Conservation (phyloP, 306 rosid species). For the Begonia loranthoides region DNA sequence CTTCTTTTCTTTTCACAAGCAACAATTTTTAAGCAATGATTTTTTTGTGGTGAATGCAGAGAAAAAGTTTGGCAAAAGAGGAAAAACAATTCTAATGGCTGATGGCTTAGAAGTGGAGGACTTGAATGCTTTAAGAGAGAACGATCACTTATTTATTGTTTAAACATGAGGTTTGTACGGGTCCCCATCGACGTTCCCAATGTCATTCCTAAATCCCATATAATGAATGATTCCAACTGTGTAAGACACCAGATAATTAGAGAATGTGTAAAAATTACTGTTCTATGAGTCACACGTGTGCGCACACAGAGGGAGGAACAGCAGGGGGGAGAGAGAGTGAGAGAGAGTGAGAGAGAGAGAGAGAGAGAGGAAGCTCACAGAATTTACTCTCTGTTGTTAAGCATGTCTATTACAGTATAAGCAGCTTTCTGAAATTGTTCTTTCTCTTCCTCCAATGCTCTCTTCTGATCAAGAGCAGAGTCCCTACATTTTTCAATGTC, state of each 20-base stretch:
- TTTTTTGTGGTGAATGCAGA: slow-evolving; percentile 32
- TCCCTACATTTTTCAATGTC: slow-evolving; percentile 45
- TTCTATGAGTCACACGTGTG: background rate
- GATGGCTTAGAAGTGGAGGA: slow-evolving; percentile 69
- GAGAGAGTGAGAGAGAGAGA: slow-evolving; percentile 7
- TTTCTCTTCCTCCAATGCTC: slow-evolving; percentile 43
- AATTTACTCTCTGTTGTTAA: slow-evolving; percentile 28
- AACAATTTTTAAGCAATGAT: background rate
- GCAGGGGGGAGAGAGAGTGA: slow-evolving; percentile 4
- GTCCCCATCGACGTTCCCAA: background rate
- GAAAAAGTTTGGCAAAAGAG: slow-evolving; percentile 52
- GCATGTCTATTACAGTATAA: slow-evolving; percentile 57
- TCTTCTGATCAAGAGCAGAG: slow-evolving; percentile 51
- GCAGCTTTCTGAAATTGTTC: slow-evolving; percentile 75
- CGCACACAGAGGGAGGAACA: background rate
- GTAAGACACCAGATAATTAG: background rate
- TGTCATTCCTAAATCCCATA: slow-evolving; percentile 1
- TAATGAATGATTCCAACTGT: slow-evolving; percentile 3
- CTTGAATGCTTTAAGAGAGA: slow-evolving; percentile 49
- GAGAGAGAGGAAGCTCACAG: slow-evolving; percentile 15
- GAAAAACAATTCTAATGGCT: slow-evolving; percentile 52
- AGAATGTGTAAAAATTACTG: background rate
- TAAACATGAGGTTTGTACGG: slow-evolving; percentile 16
- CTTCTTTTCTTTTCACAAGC: too few species aligned
- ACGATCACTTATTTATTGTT: slow-evolving; percentile 49